Evolutionary conservation across 352 stramenopile species (phyloP), one percentile per base, ranked within the genome.

Genomic region (Phytophthora pini): DNA sequence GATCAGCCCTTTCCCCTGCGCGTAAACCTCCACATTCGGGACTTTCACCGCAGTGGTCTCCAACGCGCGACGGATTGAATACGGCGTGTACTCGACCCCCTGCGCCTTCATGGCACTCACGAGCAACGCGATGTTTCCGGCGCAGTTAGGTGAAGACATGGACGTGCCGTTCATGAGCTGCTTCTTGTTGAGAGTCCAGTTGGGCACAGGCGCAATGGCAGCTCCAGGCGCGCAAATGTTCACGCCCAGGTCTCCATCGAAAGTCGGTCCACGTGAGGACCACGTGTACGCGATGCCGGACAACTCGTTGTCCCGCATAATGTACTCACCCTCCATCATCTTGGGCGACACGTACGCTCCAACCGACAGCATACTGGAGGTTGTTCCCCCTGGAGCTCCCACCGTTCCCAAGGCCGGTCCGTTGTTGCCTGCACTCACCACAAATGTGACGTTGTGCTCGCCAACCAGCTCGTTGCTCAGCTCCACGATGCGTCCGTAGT

Each of bases 91-190:
- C 41, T 70, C 70, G 22, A 98, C 81, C 5, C 73, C 50, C 36
- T 82, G 66, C n/a, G 70, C 75, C 72, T 98, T 98, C 61, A 97
- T 79, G 10, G 80, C 96, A 51, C 86, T 97, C 41, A 99, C 75
- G 5, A 99, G 72, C 24, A 98, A 82, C 41, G 94, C 95, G 12
- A 98, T 82, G 74, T 94, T 97, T 39, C 97, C 97, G 20, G 88
- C 88, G 31, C 87, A 97, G 78, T 99, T 98, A 0, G 97, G 97
- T 29, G 88, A 97, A 20, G 87, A 90, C 97, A 99, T 99, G 58
- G 88, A 98, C 29, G 97, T 99, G 36, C 97, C 97, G 72, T 99
- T 98, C 92, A 98, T 99, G 36, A 98, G 87, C 73, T 97, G 84
- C 68, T 96, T 97, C 68, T 97, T 97, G 79, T 98, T 97, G 13